Percentiles rank a stretch among this genome's conserved stretches.
Evolutionary conservation across 108 stramenopile species (phyloP).

Genomic region (Conticribra guillardii): DNA sequence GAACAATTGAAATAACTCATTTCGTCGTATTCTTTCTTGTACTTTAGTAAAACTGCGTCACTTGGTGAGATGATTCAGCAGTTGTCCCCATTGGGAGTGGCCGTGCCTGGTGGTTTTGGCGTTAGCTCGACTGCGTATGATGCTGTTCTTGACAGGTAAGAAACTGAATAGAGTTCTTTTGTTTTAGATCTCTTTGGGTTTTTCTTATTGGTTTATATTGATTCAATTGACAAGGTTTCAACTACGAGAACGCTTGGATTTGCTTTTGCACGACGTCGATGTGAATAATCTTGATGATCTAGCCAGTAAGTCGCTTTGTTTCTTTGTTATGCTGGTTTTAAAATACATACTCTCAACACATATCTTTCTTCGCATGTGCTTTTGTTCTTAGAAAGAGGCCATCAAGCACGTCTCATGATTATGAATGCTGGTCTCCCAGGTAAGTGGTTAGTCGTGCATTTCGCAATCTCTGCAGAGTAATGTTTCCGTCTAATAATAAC

Average conservation of each 20-base stretch:
- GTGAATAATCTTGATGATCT: conserved; percentile 40
- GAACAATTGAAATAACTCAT: not conserved
- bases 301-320: conserved; percentile 19
- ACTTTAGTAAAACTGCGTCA: conserved; percentile 43
- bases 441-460: not conserved
- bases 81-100: conserved; percentile 34
- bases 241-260: conserved; percentile 35
- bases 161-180: not conserved
- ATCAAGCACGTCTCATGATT: conserved; percentile 49
- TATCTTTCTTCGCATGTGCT: too few relatives aligned
- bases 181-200: not conserved
- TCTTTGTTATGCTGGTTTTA: not conserved
- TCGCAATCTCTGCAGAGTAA: not conserved
- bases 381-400: conserved; percentile 10
- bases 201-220: too few relatives aligned
- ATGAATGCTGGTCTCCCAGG: conserved; percentile 47
- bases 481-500: not conserved
- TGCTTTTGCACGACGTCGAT: conserved; percentile 34
- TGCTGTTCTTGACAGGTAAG: conserved; percentile 29
- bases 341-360: too few relatives aligned
- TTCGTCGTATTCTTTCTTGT: not conserved
- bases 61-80: conserved; percentile 53
- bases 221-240: too few relatives aligned
- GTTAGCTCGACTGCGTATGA: conserved; percentile 34
- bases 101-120: conserved; percentile 44